A percentile compares a stretch with the other conserved stretches of the same genome.
These are phyloP conservation scores for Leishmania braziliensis DNA, from an alignment of 208 protist species.

Conservation along the genomic window DNA sequence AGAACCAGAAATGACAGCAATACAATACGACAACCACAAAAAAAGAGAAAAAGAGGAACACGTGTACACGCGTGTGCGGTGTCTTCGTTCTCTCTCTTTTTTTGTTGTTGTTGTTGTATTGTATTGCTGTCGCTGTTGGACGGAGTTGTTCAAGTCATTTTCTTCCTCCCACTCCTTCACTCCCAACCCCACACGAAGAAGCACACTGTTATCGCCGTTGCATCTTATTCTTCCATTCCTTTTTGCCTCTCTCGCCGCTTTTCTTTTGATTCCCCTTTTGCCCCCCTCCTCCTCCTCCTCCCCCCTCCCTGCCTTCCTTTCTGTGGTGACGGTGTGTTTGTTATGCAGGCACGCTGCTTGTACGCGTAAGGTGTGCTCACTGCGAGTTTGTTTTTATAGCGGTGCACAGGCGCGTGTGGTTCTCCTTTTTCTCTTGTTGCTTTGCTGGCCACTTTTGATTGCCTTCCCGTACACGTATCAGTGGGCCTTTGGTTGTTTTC, in stretches of 20 bases:
- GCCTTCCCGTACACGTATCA: background rate
- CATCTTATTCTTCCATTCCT: background rate
- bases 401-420: background rate
- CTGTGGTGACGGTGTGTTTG: background rate
- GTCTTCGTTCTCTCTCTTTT: background rate
- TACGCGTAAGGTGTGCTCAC: background rate
- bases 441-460: background rate
- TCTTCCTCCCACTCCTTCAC: background rate
- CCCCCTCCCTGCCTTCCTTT: background rate
- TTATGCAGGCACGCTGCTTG: background rate
- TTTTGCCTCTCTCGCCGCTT: background rate
- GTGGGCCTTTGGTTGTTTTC: background rate
- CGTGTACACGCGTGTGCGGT: background rate
- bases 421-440: background rate
- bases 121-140: too few species aligned
- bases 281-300: slow-evolving; percentile 1
- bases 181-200: background rate
- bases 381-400: background rate
- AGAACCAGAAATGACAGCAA: too few species aligned
- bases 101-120: background rate
- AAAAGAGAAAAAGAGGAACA: background rate
- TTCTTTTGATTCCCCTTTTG: background rate
- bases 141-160: background rate
- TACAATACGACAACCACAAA: background rate
- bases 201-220: background rate